Conservation (phyloP, 2,329 filamentous ascomycete species). For the Paradendryphiella salina region DNA sequence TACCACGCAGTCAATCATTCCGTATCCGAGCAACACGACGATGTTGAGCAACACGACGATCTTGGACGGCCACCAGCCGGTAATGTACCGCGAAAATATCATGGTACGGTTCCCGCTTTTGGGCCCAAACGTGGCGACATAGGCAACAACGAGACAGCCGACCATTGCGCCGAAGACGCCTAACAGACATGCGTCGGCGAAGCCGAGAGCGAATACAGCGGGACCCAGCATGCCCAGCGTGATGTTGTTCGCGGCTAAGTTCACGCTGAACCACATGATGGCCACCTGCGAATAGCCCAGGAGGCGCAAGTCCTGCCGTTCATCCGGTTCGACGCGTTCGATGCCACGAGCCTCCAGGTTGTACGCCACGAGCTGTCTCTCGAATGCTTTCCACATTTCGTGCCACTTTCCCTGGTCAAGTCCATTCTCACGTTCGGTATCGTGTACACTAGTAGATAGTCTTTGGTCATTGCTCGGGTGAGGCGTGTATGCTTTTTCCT, state of each 20-base stretch:
- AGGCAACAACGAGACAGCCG: slow-evolving; percentile 60
- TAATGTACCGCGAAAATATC: slow-evolving; percentile 60
- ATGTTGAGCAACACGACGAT: slow-evolving; percentile 65
- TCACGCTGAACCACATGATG: slow-evolving; percentile 65
- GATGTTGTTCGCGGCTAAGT: slow-evolving; percentile 65
- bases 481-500: slow-evolving; percentile 29
- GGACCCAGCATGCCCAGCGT: slow-evolving; percentile 67
- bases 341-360: slow-evolving; percentile 65
- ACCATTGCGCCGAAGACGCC: slow-evolving; percentile 61
- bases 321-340: slow-evolving; percentile 58
- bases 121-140: slow-evolving; percentile 65
- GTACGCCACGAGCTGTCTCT: slow-evolving; percentile 52
- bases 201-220: slow-evolving; percentile 61
- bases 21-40: slow-evolving; percentile 64
- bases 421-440: neutral
- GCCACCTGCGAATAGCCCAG: slow-evolving; percentile 61
- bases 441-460: slow-evolving; percentile 26
- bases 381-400: slow-evolving; percentile 40
- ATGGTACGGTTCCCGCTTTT: slow-evolving; percentile 64
- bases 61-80: slow-evolving; percentile 69
- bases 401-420: slow-evolving; percentile 18
- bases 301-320: slow-evolving; percentile 57
- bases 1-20: slow-evolving; percentile 66
- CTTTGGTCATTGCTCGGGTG: slow-evolving; percentile 14
- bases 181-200: slow-evolving; percentile 60